Percentiles rank a stretch among this genome's conserved stretches.
Evolutionary conservation across 2,329 filamentous ascomycete species (phyloP).

Genomic region (Cytospora mali): DNA sequence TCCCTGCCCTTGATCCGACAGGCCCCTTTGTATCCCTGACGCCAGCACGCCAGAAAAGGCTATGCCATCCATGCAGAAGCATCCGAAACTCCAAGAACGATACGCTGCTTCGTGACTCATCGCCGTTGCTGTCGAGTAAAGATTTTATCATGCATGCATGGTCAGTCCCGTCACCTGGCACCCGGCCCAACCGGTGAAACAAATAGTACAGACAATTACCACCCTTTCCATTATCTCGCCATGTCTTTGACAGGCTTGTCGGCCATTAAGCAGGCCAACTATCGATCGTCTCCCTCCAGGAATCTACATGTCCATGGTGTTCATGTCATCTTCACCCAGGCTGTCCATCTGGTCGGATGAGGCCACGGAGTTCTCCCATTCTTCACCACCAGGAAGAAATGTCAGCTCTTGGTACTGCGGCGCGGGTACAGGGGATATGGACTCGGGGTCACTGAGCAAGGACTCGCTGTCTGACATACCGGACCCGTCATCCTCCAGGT

Average conservation of each 20-base stretch:
- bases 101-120: slow-evolving; percentile 27
- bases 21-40: slow-evolving; percentile 22
- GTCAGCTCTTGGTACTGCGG: slow-evolving; percentile 24
- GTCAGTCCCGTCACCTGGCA: background rate
- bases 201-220: background rate
- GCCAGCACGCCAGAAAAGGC: slow-evolving; percentile 22
- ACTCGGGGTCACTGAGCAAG: slow-evolving; percentile 4
- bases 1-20: slow-evolving; percentile 3
- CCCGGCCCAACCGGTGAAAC: background rate
- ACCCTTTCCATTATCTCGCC: background rate
- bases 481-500: slow-evolving; percentile 61
- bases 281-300: background rate
- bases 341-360: slow-evolving; percentile 60
- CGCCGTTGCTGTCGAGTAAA: slow-evolving; percentile 5
- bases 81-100: slow-evolving; percentile 15
- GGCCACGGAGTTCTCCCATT: slow-evolving; percentile 57
- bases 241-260: background rate
- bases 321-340: slow-evolving; percentile 49
- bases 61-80: slow-evolving; percentile 24
- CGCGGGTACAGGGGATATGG: background rate
- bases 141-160: background rate
- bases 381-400: slow-evolving; percentile 37
- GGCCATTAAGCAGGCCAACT: background rate
- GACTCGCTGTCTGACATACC: slow-evolving; percentile 53
- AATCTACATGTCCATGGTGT: slow-evolving; percentile 30